Conservation (phyloP, 2,329 filamentous ascomycete genomes). For the Cytospora paraplurivora region DNA sequence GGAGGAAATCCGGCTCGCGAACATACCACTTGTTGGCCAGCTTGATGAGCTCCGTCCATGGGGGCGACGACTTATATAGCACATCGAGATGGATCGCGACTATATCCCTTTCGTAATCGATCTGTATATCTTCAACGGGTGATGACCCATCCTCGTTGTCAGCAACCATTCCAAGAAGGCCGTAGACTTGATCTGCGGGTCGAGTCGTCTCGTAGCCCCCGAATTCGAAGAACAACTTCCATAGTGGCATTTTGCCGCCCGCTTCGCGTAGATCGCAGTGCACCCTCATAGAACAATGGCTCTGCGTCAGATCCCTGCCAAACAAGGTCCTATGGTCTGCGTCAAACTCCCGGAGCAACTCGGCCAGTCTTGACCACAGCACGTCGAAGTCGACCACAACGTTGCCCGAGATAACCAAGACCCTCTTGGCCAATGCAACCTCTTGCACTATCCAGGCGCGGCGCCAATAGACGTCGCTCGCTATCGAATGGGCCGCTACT, state of each 20-base stretch:
- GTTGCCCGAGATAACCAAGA: not conserved
- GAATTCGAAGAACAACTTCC: not conserved
- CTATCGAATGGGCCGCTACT: not conserved
- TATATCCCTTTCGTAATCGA: constrained; percentile 2
- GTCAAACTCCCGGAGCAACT: too few relatives aligned
- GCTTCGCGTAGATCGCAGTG: not conserved
- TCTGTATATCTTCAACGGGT: not conserved
- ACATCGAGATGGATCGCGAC: not conserved
- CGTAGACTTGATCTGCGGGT: constrained; percentile 1
- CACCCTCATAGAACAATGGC: not conserved
- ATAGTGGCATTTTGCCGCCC: not conserved
- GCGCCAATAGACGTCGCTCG: not conserved
- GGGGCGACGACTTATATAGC: not conserved
- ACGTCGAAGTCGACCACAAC: not conserved
- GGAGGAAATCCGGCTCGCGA: too few relatives aligned
- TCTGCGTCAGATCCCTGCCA: too few relatives aligned
- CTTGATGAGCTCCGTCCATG: not conserved
- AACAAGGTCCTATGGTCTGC: too few relatives aligned
- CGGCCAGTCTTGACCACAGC: too few relatives aligned
- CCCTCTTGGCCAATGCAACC: not conserved
- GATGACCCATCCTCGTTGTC: not conserved
- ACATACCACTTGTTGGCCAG: too few relatives aligned
- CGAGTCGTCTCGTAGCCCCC: not conserved
- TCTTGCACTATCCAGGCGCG: constrained; percentile 12
- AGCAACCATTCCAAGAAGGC: not conserved